Base-by-base conservation (phyloP, 169 alveolate genomes). In the Theileria annulata region DNA sequence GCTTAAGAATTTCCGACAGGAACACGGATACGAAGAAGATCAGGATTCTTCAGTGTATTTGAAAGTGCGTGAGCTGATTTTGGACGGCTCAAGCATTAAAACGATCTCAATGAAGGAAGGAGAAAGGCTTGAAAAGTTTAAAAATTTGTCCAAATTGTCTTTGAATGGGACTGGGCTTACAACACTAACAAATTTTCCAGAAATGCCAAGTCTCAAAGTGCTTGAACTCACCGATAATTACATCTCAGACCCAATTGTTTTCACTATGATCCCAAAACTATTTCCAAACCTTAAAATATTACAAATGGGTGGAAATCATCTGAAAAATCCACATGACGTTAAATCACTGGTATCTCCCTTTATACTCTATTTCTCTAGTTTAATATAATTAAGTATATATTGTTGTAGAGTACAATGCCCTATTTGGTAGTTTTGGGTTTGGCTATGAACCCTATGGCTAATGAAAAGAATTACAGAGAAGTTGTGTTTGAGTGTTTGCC, bases 161-260 rank as follows among this genome's bases (percentile, higher is more conserved):
- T 86, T 93, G 75, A 94, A 94, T 77, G 96, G 94, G 42, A 94
- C 97, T 2, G 97, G 97, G 6, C 86, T 94, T 28, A 88, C 89
- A 47, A 87, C 91, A 21, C 75, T 94, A 48, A 91, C 80, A 17
- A 90, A 88, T 76, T 87, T 94, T 56, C 97, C 97, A 15, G 78
- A 35, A 72, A 86, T 94, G 69, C 95, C 87, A 13, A 83, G 88
- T n/a, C 88, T 94, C 37, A 92, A 80, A 60, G 94, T 92, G 25
- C 79, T 94, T 28, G 97, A 94, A 64, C 56, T 92, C 79, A 94
- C 96, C 19, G 97, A 94, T 75, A 94, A 94, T 70, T 93, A 94
- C 87, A 79, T 94, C 77, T 77, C 95, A 47, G 93, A 93, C 37
- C 86, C 91, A 15, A 88, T 93, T 0, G 93, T 86, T 21, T 89